Conservation (phyloP, 2,329 filamentous ascomycete species). For the Nemania abortiva region DNA sequence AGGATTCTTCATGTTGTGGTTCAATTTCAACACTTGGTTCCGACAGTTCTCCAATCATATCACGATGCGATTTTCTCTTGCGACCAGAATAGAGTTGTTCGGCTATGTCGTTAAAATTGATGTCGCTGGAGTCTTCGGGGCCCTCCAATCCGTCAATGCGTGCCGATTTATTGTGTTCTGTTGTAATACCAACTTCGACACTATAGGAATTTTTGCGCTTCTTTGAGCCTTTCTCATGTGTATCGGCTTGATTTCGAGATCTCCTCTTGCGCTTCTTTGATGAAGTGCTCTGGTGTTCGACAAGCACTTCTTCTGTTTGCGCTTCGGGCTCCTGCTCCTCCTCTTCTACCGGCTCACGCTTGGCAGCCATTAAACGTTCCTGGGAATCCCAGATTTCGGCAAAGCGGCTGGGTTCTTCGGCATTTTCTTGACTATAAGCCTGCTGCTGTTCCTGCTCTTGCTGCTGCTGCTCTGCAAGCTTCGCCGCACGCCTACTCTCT, state of each 20-base stretch:
- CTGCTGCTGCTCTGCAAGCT: constrained; percentile 32
- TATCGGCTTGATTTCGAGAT: constrained; percentile 23
- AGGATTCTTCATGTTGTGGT: constrained; percentile 14
- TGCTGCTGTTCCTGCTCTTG: constrained; percentile 16
- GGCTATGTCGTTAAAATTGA: constrained; percentile 44
- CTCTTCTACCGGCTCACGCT: constrained; percentile 16
- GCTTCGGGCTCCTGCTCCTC: constrained; percentile 17
- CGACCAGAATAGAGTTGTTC: constrained; percentile 44
- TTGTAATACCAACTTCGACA: not conserved
- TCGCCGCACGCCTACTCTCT: constrained; percentile 34
- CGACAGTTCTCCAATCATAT: constrained; percentile 13
- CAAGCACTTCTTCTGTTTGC: not conserved
- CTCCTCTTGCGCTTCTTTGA: constrained; percentile 37
- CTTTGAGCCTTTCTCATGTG: constrained; percentile 30
- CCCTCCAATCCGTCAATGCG: not conserved
- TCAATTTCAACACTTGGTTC: not conserved
- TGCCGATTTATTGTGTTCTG: constrained; percentile 12
- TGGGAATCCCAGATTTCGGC: constrained; percentile 32
- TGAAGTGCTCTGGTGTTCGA: not conserved
- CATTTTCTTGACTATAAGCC: not conserved
- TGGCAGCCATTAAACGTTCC: constrained; percentile 15
- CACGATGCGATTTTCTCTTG: constrained; percentile 28
- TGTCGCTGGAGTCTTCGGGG: constrained; percentile 8
- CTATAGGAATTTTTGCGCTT: constrained; percentile 39
- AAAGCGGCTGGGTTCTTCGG: constrained; percentile 29